These are phyloP conservation scores for Ciborinia camelliae DNA, from an alignment of 2,329 filamentous ascomycete genomes.

Conservation along the genomic window DNA sequence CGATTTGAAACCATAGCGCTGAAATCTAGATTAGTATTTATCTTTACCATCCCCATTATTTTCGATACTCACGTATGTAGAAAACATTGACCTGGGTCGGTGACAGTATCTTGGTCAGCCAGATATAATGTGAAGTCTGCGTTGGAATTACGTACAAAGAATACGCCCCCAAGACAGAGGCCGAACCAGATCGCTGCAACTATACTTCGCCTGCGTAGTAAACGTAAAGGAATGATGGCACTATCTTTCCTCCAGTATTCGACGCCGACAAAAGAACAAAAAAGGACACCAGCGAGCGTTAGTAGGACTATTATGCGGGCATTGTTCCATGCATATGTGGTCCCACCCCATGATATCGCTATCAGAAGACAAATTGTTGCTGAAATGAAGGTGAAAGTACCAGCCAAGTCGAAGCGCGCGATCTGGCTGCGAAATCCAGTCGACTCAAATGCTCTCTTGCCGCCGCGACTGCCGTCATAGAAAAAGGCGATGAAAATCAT, in stretches of 20 bases:
- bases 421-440: not conserved
- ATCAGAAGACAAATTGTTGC: conserved; percentile 35
- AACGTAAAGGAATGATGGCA: not conserved
- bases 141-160: not conserved
- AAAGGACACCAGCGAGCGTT: not conserved
- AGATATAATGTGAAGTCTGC: not conserved
- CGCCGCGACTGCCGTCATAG: not conserved
- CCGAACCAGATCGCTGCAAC: not conserved
- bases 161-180: not conserved
- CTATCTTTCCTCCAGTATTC: not conserved
- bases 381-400: not conserved
- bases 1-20: not conserved
- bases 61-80: not conserved
- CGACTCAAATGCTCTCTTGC: not conserved
- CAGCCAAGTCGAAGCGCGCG: not conserved
- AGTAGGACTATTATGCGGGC: conserved; percentile 36
- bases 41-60: not conserved
- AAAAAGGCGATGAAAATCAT: not conserved
- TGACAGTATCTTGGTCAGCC: not conserved
- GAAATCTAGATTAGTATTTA: not conserved
- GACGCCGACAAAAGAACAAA: not conserved
- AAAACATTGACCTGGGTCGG: not conserved
- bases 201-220: not conserved
- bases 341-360: conserved; percentile 39
- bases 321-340: conserved; percentile 29